These are phyloP conservation scores for Pezicula rhizophila DNA, from an alignment of 2,329 filamentous ascomycete genomes.

Conservation along the genomic window DNA sequence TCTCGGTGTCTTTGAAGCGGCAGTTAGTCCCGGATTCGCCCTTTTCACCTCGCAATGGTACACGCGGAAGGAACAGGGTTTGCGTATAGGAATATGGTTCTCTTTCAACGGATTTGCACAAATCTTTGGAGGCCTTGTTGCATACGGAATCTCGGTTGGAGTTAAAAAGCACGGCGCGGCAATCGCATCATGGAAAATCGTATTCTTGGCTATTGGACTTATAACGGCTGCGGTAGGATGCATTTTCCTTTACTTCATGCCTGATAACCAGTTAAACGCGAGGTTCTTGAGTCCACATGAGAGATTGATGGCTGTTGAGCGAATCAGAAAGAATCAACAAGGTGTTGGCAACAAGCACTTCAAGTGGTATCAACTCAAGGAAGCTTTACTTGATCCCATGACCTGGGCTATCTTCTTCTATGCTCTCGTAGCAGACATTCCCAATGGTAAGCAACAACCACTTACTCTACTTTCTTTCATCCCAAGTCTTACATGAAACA, in stretches of 20 bases:
- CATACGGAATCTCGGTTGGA: constrained; percentile 57
- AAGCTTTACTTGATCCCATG: constrained; percentile 33
- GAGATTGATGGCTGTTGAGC: constrained; percentile 36
- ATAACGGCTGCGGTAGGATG: constrained; percentile 35
- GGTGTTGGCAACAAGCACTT: constrained; percentile 50
- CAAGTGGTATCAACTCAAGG: constrained; percentile 44
- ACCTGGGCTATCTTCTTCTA: constrained; percentile 36
- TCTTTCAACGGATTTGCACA: constrained; percentile 59
- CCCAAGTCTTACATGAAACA: constrained; percentile 1
- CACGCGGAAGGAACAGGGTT: constrained; percentile 61
- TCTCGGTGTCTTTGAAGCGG: constrained; percentile 61
- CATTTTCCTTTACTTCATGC: constrained; percentile 37
- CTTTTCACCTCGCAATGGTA: constrained; percentile 69
- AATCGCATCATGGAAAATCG: constrained; percentile 57
- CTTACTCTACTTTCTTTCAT: neutral
- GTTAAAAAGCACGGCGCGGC: constrained; percentile 42
- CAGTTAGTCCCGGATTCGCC: constrained; percentile 63
- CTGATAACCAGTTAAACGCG: constrained; percentile 38
- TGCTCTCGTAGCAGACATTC: constrained; percentile 42
- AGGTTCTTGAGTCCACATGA: constrained; percentile 38
- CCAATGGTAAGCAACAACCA: constrained; percentile 32
- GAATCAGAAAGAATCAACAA: constrained; percentile 51
- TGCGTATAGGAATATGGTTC: constrained; percentile 61
- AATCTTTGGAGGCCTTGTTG: constrained; percentile 56
- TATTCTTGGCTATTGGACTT: constrained; percentile 42